Conservation (phyloP, 2,329 filamentous ascomycete genomes). For the Epichloe festucae region DNA sequence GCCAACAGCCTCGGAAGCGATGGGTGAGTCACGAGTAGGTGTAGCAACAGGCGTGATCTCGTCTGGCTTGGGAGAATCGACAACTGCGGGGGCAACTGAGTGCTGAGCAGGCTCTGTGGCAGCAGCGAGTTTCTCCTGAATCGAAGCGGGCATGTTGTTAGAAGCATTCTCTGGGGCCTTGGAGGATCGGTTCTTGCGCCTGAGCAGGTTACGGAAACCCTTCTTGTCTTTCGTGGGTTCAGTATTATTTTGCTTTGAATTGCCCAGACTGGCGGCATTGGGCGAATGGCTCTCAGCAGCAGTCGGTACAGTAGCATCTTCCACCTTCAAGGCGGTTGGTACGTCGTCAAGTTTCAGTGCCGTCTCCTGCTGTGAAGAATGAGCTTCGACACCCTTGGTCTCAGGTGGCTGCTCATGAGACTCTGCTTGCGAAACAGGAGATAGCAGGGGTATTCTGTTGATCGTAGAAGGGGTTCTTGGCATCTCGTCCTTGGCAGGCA, state of each 20-base stretch:
- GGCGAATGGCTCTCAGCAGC: not conserved
- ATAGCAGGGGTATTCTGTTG: not conserved
- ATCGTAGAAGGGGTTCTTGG: constrained; percentile 5
- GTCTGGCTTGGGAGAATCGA: not conserved
- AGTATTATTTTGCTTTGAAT: constrained; percentile 36
- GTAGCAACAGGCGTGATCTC: not conserved
- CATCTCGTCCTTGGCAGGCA: constrained; percentile 27
- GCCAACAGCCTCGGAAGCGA: not conserved
- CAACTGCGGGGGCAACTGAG: not conserved
- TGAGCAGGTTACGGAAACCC: constrained; percentile 53
- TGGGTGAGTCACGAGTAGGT: not conserved
- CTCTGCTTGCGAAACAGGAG: not conserved
- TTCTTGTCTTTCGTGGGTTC: constrained; percentile 29
- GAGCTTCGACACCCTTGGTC: not conserved
- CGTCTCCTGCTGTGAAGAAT: not conserved
- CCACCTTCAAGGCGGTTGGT: constrained; percentile 14
- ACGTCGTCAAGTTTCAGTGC: not conserved
- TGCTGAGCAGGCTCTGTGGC: constrained; percentile 9
- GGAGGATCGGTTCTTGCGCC: constrained; percentile 46
- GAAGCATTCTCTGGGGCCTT: constrained; percentile 43
- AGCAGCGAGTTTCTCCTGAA: constrained; percentile 25
- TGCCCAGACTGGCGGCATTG: constrained; percentile 10
- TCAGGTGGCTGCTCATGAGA: not conserved
- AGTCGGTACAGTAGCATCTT: not conserved
- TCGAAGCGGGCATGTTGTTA: constrained; percentile 37